Conservation (phyloP, 2,329 filamentous ascomycete species). For the Botrytis medusae region DNA sequence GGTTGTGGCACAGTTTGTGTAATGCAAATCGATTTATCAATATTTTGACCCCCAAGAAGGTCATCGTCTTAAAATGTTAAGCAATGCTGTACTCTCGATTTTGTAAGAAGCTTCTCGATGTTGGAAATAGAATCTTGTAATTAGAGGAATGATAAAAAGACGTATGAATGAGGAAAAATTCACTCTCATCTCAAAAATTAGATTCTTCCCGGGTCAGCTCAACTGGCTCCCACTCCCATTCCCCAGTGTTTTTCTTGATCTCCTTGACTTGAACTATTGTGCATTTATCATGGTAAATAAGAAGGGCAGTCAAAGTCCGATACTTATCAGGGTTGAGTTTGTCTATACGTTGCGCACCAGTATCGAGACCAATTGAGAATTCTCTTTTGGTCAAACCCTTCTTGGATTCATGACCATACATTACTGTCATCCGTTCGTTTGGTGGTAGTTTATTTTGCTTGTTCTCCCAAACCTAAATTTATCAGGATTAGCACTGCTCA, state of each 20-base stretch:
- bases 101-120: not conserved
- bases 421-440: not conserved
- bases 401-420: not conserved
- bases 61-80: not conserved
- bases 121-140: not conserved
- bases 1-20: conserved; percentile 4
- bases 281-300: not conserved
- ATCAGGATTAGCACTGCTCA: not conserved
- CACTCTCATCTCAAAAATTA: not conserved
- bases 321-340: not conserved
- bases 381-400: not conserved
- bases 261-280: not conserved
- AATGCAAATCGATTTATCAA: not conserved
- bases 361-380: not conserved
- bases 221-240: not conserved
- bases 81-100: not conserved
- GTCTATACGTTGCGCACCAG: not conserved
- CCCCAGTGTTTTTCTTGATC: not conserved
- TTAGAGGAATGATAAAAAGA: too few relatives aligned
- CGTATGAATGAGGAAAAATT: not conserved
- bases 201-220: not conserved
- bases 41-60: not conserved
- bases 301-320: not conserved
- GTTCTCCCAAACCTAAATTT: not conserved
- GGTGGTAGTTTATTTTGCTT: not conserved